Percentiles rank a stretch among this genome's conserved stretches.
Conservation (phyloP, 176 grass and related monocot genomes). For the Oryza australiensis region DNA sequence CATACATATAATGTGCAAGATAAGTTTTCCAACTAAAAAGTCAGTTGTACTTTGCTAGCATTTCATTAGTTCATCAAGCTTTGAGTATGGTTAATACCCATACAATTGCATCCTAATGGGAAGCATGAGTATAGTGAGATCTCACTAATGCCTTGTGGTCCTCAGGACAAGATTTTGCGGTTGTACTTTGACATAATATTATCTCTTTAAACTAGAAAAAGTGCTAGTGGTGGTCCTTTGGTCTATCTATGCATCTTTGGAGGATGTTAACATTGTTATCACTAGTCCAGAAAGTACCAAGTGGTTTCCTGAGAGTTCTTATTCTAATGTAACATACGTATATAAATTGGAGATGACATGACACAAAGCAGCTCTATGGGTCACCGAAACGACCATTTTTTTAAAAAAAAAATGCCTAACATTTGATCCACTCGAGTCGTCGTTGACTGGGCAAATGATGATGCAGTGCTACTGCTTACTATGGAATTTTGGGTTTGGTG, state of each 20-base stretch:
- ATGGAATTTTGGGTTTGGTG: neutral
- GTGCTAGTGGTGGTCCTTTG: conserved; percentile 25
- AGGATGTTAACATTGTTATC: conserved; percentile 52
- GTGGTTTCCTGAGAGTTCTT: conserved; percentile 26
- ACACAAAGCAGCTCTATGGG: neutral
- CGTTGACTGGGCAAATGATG: conserved; percentile 14
- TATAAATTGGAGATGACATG: neutral
- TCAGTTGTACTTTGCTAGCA: conserved; percentile 5
- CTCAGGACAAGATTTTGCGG: conserved; percentile 47
- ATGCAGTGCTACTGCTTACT: neutral
- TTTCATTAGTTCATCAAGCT: conserved; percentile 24
- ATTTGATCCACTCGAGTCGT: neutral
- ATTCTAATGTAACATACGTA: conserved; percentile 21
- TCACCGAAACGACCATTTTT: neutral
- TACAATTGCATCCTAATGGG: conserved; percentile 48
- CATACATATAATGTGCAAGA: conserved; percentile 18
- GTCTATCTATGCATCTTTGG: conserved; percentile 29
- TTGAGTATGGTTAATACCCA: conserved; percentile 38
- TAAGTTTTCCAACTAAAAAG: conserved; percentile 20
- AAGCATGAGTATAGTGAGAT: conserved; percentile 38
- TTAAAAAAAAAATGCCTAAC: too few species aligned
- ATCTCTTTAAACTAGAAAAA: conserved; percentile 20
- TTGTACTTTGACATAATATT: conserved; percentile 37
- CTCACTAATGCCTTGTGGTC: conserved; percentile 53
- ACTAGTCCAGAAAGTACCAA: conserved; percentile 42